Evolutionary conservation across 129 eudicot species (phyloP).

Genomic region (Arctium lappa): DNA sequence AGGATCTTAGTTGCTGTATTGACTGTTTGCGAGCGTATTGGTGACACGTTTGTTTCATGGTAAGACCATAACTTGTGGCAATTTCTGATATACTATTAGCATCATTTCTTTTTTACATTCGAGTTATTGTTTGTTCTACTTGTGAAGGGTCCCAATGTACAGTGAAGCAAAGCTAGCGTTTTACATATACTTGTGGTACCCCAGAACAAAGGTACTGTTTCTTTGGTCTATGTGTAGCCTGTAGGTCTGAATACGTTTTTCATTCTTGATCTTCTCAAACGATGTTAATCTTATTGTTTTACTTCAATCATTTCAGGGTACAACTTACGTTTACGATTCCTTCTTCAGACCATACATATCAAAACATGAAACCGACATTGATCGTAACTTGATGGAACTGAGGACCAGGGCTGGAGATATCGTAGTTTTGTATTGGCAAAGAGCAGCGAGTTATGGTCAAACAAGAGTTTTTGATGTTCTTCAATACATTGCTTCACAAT

Average conservation of each 20-base stretch:
- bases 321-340: slow-evolving; percentile 48
- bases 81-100: background rate
- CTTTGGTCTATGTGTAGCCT: background rate
- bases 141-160: slow-evolving; percentile 92
- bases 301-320: slow-evolving; percentile 57
- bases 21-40: slow-evolving; percentile 85
- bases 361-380: slow-evolving; percentile 38
- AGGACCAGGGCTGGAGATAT: slow-evolving; percentile 36
- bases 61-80: slow-evolving; percentile 20
- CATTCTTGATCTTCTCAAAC: background rate
- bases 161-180: slow-evolving; percentile 96
- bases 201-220: slow-evolving; percentile 69
- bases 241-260: background rate
- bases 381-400: slow-evolving; percentile 33
- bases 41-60: slow-evolving; percentile 88
- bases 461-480: slow-evolving; percentile 75
- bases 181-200: slow-evolving; percentile 85
- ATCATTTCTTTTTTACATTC: background rate
- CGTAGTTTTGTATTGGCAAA: slow-evolving; percentile 67
- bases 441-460: slow-evolving; percentile 66
- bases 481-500: slow-evolving; percentile 89
- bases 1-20: slow-evolving; percentile 89
- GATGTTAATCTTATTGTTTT: background rate
- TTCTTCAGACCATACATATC: slow-evolving; percentile 37
- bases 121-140: slow-evolving; percentile 10